Evolutionary conservation across 2,329 filamentous ascomycete genomes (phyloP).

Genomic region (Verticillium nubilum): DNA sequence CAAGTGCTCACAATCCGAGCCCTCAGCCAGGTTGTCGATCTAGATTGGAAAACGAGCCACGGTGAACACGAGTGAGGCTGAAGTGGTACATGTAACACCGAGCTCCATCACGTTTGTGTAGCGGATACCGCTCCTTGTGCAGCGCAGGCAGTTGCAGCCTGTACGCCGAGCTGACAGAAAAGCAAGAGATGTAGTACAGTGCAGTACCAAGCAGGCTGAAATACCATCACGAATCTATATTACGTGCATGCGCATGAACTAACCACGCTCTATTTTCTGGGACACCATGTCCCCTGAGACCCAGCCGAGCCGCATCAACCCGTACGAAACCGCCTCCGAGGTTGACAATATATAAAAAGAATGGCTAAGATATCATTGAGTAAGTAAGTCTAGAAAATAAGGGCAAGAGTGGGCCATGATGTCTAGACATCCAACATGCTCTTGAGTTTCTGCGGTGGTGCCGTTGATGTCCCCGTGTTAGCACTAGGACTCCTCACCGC

Average conservation of each 20-base stretch:
- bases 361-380: neutral
- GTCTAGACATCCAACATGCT: conserved; percentile 53
- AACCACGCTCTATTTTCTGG: neutral
- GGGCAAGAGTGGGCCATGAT: neutral
- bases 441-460: conserved; percentile 47
- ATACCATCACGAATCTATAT: neutral
- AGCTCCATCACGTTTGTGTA: no score
- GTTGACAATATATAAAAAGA: neutral
- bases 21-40: no score
- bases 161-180: no score
- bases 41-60: no score
- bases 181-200: no score
- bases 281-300: neutral
- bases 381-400: neutral
- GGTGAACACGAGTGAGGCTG: no score
- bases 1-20: no score
- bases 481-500: conserved; percentile 30
- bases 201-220: neutral
- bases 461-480: conserved; percentile 36
- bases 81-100: no score
- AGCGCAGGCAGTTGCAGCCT: no score
- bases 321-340: neutral
- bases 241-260: neutral
- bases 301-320: neutral
- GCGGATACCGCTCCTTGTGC: no score